Conservation (phyloP, 2,329 filamentous ascomycete species). For the Fusarium sambucinum region DNA sequence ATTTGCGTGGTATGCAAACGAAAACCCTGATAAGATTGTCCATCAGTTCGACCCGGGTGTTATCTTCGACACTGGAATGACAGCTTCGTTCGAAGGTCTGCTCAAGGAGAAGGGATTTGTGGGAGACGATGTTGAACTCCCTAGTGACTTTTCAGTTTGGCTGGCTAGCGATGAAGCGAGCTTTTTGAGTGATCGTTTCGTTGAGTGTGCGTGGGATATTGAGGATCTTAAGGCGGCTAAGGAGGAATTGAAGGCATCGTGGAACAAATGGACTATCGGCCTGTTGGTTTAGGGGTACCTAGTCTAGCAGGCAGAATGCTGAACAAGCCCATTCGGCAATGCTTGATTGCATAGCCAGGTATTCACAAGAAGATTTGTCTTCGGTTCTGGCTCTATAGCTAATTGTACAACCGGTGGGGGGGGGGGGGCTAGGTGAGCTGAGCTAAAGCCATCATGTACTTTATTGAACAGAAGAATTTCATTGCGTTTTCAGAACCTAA, state of each 20-base stretch:
- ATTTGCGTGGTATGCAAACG: slow-evolving; percentile 56
- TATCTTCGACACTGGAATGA: slow-evolving; percentile 51
- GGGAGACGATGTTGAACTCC: slow-evolving; percentile 49
- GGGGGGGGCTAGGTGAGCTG: too few species aligned
- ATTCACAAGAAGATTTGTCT: too few species aligned
- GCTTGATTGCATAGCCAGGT: too few species aligned
- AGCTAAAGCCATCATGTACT: too few species aligned
- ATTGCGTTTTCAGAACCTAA: too few species aligned
- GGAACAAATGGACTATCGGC: slow-evolving; percentile 39
- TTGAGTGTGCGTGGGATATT: slow-evolving; percentile 66
- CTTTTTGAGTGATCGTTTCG: slow-evolving; percentile 60
- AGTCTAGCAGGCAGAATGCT: too few species aligned
- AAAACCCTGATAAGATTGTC: slow-evolving; percentile 56
- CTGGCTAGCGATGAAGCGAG: slow-evolving; percentile 58
- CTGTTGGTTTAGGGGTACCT: slow-evolving; percentile 10
- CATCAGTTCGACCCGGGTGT: slow-evolving; percentile 59
- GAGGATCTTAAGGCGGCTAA: slow-evolving; percentile 59
- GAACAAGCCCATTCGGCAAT: too few species aligned
- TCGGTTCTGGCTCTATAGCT: too few species aligned
- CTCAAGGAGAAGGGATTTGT: slow-evolving; percentile 27
- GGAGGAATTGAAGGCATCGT: slow-evolving; percentile 49
- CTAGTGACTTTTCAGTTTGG: slow-evolving; percentile 60
- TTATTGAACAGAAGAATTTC: too few species aligned
- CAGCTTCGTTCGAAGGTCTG: slow-evolving; percentile 13
- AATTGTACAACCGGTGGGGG: too few species aligned